Conservation (phyloP, 1,284 basidiomycete species). For the Tilletia horrida region DNA sequence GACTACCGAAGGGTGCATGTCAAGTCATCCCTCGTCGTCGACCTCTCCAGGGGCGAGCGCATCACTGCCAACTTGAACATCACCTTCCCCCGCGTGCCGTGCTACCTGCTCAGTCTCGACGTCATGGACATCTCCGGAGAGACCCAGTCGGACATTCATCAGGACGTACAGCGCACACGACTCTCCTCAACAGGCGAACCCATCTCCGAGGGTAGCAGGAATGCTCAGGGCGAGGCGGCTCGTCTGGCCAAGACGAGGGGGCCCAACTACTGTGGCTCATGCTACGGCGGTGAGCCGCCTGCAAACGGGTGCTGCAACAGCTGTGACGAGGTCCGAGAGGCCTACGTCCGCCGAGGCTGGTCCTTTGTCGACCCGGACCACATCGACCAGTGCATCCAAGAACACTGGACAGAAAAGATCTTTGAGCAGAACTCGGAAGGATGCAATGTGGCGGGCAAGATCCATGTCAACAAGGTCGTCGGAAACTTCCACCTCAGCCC, state of each 20-base stretch:
- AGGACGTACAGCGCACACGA: constrained; percentile 82
- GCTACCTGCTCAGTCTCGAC: constrained; percentile 72
- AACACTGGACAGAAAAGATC: constrained; percentile 92
- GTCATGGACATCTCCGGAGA: constrained; percentile 98
- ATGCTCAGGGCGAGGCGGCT: constrained; percentile 46
- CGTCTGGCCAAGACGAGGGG: constrained; percentile 34
- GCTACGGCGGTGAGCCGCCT: constrained; percentile 84
- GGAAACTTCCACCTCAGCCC: constrained; percentile 61
- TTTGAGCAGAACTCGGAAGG: constrained; percentile 88
- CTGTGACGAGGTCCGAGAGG: constrained; percentile 88
- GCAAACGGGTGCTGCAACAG: constrained; percentile 80
- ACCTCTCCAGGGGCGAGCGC: constrained; percentile 89
- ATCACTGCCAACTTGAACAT: constrained; percentile 87
- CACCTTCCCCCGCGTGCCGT: constrained; percentile 93
- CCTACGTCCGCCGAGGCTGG: constrained; percentile 91
- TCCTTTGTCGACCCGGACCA: constrained; percentile 84
- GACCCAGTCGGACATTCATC: constrained; percentile 65
- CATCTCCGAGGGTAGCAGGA: constrained; percentile 30
- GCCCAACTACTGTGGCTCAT: constrained; percentile 67
- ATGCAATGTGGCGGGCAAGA: constrained; percentile 83
- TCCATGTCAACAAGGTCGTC: constrained; percentile 90
- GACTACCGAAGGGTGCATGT: constrained; percentile 80
- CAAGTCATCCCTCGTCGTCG: constrained; percentile 59
- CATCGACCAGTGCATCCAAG: constrained; percentile 83
- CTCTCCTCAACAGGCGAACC: constrained; percentile 64